Base-by-base conservation (phyloP, 2,329 filamentous ascomycete species). In the Pseudophaeomoniella oleicola region DNA sequence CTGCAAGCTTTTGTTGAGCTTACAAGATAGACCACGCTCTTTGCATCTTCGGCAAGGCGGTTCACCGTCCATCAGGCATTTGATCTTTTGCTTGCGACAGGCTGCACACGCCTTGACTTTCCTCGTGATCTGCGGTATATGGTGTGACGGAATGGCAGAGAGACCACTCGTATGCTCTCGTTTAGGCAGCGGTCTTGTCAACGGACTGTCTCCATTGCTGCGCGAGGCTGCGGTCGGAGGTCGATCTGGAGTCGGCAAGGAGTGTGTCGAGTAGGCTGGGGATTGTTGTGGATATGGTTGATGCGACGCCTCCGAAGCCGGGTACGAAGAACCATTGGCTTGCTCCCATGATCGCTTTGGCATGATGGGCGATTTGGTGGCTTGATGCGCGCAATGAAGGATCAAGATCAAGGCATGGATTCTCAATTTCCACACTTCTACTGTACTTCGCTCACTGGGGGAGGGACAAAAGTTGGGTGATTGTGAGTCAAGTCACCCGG, bases 61-160 rank as follows among this genome's bases (percentile, higher is more conserved):
- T 17, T 67, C 64, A 18, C 59, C 59, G 30, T 61, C 57, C 63
- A 70, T 69, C 37, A 69, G 62, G 49, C 67, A 70, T 48, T 67
- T 67, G 42, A 57, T 58, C 53, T 71, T 70, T 42, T 69, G 66
- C 39, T 66, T 63, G 41, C 67, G 62, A 47, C 67, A 70, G 42
- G 67, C 62, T 6, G 66, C 67, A 46, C 67, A 71, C 17, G 67
- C 67, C 30, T 60, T 57, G 46, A 63, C 60, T 44, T 59, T 58
- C 39, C 60, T 56, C 16, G 59, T 62, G 22, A 63, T 62, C 22
- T 27, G 22, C 6, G 22, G 22, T 6, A 27, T 27, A 27, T 27
- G 22, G 46, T 27, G 22, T n/a, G 22, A n/a, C n/a, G 22, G 22
- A 27, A 27, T 27, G 22, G 22, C 22, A n/a, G 22, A 27, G 9